Base-by-base conservation (phyloP, 2,329 filamentous ascomycete species). In the Tolypocladium capitatum region DNA sequence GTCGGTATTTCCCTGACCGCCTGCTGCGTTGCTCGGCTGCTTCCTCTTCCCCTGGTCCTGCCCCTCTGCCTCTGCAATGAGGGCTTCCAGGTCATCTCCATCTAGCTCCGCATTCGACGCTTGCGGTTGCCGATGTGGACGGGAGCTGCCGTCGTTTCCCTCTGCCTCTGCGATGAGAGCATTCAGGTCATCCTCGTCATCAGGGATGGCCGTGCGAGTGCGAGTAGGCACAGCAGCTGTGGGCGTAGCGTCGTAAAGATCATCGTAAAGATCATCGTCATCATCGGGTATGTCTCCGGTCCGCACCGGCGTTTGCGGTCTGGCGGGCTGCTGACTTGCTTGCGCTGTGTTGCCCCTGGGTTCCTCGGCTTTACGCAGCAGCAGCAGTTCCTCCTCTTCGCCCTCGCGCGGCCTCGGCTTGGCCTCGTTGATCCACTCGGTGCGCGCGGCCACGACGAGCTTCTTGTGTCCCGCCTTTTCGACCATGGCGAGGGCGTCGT, bases 401-500 rank as follows among this genome's bases (percentile, higher is more conserved):
- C 67, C 60, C 0, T 62, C 61, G 13, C 59, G 53, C 0, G 63
- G 53, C 43, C 67, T 76, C 0, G 80, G 78, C 54, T 77, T 84
- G 9, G 76, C 72, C 62, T 94, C 86, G 48, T 91, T 78, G 54
- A 97, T 91, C 85, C 88, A 94, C 52, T 85, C 81, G 61, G 78
- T 79, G 51, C 91, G 76, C 67, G 83, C 84, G 31, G 79, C 75
- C 53, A 86, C 78, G 62, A 97, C 75, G 14, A 75, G 73, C 61
- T 86, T 90, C 57, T 84, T 87, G 65, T 96, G 92, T 1, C 92
- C 92, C 1, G 88, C 74, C 66, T 94, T 96, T 64, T 98, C 92
- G 2, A 97, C 86, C 71, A 97, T 95, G 35, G 75, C 70, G 7
- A 97, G 71, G 3, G 86, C 92, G 59, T 98, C 92, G 43, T 86